Base-by-base conservation (phyloP, 2,329 filamentous ascomycete genomes). In the Sporothrix pseudoabietina region DNA sequence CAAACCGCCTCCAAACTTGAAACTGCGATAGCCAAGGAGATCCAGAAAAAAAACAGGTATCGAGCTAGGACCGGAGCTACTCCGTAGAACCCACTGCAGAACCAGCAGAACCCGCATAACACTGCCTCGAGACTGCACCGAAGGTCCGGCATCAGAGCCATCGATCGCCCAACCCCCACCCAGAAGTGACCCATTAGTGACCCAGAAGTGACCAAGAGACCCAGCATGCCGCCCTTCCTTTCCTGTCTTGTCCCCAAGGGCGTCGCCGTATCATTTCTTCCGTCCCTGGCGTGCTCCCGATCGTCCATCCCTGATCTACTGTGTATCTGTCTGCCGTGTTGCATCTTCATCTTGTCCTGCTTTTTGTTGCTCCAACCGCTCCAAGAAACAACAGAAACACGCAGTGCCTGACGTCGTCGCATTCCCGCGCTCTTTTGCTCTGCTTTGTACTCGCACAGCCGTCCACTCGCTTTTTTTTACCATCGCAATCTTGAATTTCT, bases 21-120 rank as follows among this genome's bases (percentile, higher is more conserved):
- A 68, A 68, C 63, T 49, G 41, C 26, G 63, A 68, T 68, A 68
- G 63, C 41, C 41, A 68, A 52, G 61, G 39, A 30, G 61, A 52
- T 32, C 63, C 22, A 9, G 26, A 32, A 68, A 68, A 68, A 68
- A 68, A 52, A 41, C 63, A 49, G 14, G 61, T 44, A 49, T 47
- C 61, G 61, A 49, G 63, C 63, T 69, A 69, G 7, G 47, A 16
- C 12, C 39, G n/a, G 39, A 26, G n/a, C 61, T 30, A n/a, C n/a
- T n/a, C n/a, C n/a, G n/a, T n/a, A 65, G 39, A 66, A 47, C 61
- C 61, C 61, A 47, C 61, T 47, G 39, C 59, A 66, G n/a, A 65
- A 65, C 44, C 44, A 49, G 44, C 41, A 44, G 6, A 44, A 44
- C 30, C 26, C 1, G 26, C 26, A 26, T 1, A 26, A 26, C 26